Base-by-base conservation (phyloP, 1,284 basidiomycete genomes). In the Trametes hirsuta region DNA sequence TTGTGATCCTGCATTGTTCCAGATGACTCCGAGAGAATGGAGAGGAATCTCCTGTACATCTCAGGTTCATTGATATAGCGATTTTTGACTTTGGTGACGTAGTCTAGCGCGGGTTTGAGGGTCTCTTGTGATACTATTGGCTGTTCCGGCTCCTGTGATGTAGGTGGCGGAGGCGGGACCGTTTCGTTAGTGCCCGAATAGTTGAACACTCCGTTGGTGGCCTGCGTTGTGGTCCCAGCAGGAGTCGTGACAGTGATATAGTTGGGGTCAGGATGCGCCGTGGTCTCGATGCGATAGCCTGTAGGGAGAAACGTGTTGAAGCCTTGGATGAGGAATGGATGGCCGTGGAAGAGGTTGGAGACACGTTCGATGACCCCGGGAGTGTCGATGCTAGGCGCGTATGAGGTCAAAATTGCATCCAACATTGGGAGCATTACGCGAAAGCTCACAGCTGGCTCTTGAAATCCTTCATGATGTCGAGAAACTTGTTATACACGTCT, bases 381-480 rank as follows among this genome's bases (percentile, higher is more conserved):
- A 0, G 96, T 98, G 78, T 98, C 96, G 75, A 99, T 98, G 51
- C 95, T 97, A 48, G 14, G 21, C 35, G 30, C 37, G 42, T 34
- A 12, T 8, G 22, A 14, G 24, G 40, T 34, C 22, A 22, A 46
- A 46, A 37, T 25, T 21, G 21, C 8, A 21, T 22, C 14, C 8
- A 21, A 34, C 9, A n/a, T 9, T 18, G 24, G 15, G 2, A 49
- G 39, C 34, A 18, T 6, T 12, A 6, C 9, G 34, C 15, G 22
- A 10, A 25, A n/a, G 81, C 88, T 70, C 69, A 96, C 94, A 86
- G 77, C 69, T 95, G 91, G 58, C 90, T 91, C 78, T 97, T 97
- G 76, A 97, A 97, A 72, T 98, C 95, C 76, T 98, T 98, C 96
- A 98, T 98, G 66, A 98, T 97, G 71, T 97, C 95, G 70, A 98